A percentile compares a stretch with the other conserved stretches of the same genome.
Evolutionary conservation across 441 rosid species (phyloP).

Genomic region (Gossypium davidsonii): DNA sequence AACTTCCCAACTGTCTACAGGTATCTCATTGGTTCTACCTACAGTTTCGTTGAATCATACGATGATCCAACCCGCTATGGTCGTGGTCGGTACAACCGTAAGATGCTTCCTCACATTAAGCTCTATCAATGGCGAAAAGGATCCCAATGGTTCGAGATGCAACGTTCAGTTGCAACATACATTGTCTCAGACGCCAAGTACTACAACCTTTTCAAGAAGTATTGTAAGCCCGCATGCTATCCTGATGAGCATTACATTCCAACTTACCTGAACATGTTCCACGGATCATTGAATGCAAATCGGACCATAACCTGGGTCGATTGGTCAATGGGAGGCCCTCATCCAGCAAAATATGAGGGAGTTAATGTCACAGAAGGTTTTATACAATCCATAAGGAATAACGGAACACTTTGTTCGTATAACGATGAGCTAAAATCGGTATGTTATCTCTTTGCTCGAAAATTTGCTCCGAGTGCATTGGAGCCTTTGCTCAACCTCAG

Average conservation of each 20-base stretch:
- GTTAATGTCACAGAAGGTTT: conserved; percentile 54
- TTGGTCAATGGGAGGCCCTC: conserved; percentile 82
- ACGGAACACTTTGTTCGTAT: conserved; percentile 53
- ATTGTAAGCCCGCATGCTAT: conserved; percentile 85
- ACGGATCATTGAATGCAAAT: conserved; percentile 59
- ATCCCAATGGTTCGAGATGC: conserved; percentile 71
- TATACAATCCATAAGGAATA: conserved; percentile 56
- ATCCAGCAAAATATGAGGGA: conserved; percentile 55
- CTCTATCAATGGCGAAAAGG: conserved; percentile 43
- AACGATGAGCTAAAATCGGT: conserved; percentile 55
- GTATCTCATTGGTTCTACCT: conserved; percentile 55
- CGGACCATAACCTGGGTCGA: conserved; percentile 83
- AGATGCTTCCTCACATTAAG: conserved; percentile 75
- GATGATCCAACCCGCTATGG: conserved; percentile 88
- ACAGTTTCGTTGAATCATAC: conserved; percentile 83
- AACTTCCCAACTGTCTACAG: conserved; percentile 72
- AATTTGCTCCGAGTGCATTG: conserved; percentile 71
- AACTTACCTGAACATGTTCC: conserved; percentile 72
- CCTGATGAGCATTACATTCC: conserved; percentile 95
- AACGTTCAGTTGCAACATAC: conserved; percentile 54
- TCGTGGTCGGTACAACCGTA: conserved; percentile 84
- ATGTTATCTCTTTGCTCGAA: conserved; percentile 82
- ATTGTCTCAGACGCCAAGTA: conserved; percentile 68
- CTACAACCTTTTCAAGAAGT: conserved; percentile 56
- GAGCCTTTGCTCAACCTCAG: conserved; percentile 65